These are phyloP conservation scores for Plasmopara muralis DNA, from an alignment of 352 stramenopile species.

Conservation along the genomic window DNA sequence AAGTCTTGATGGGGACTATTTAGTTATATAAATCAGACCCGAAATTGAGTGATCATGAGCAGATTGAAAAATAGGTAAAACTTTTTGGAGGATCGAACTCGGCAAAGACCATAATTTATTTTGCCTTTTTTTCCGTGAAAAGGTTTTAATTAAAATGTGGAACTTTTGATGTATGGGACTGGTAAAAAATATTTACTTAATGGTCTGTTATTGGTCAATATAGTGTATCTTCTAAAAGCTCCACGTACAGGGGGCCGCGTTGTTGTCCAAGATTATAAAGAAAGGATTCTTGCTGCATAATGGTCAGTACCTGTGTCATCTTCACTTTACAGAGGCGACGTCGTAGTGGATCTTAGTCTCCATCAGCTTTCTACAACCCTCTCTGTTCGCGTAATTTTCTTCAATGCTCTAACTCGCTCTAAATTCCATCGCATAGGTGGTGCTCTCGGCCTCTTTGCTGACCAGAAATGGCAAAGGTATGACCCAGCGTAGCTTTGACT, in stretches of 20 bases:
- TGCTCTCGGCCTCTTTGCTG: conserved; percentile 93
- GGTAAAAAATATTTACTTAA: too few relatives aligned
- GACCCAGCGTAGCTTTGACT: background rate
- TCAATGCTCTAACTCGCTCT: conserved; percentile 12
- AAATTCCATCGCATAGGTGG: conserved; percentile 65
- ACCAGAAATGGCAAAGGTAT: conserved; percentile 93
- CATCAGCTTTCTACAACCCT: background rate
- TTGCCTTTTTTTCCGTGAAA: too few relatives aligned
- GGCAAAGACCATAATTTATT: too few relatives aligned
- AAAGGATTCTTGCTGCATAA: conserved; percentile 28
- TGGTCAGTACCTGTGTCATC: conserved; percentile 13
- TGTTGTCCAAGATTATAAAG: background rate
- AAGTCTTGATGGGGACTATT: too few relatives aligned
- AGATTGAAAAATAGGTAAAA: too few relatives aligned
- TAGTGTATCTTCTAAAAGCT: conserved; percentile 11
- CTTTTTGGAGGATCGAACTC: too few relatives aligned
- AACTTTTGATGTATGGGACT: too few relatives aligned
- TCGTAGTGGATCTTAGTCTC: background rate
- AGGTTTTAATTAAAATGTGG: too few relatives aligned
- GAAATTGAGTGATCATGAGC: too few relatives aligned
- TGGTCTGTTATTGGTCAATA: conserved; percentile 17
- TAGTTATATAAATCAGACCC: too few relatives aligned
- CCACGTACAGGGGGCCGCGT: conserved; percentile 26
- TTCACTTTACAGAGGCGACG: background rate
- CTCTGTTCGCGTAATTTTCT: background rate